Percentiles rank a stretch among this genome's conserved stretches.
Conservation (phyloP, 78 protist genomes). For the Monocercomonoides exilis region DNA sequence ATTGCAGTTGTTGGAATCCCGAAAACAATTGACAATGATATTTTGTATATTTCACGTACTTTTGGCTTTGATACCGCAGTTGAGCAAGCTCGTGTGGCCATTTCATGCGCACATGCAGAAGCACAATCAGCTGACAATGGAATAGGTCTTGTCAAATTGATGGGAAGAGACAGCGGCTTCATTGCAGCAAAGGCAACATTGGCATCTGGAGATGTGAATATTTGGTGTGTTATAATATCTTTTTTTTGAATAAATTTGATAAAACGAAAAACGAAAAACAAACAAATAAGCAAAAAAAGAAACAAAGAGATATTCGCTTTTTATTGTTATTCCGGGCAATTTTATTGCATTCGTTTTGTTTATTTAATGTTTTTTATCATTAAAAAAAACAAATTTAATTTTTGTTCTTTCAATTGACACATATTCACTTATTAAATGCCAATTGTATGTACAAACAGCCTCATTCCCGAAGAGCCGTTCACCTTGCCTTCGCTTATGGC, state of each 20-base stretch:
- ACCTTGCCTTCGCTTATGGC: neutral
- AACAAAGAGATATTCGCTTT: too few relatives aligned
- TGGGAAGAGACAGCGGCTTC: slow-evolving; percentile 12
- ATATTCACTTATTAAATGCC: too few relatives aligned
- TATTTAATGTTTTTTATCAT: too few relatives aligned
- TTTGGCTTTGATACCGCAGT: slow-evolving; percentile 18
- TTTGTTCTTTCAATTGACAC: too few relatives aligned
- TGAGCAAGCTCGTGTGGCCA: neutral
- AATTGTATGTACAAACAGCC: too few relatives aligned
- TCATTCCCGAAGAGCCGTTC: slow-evolving; percentile 9
- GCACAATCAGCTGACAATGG: neutral
- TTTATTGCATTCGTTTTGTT: too few relatives aligned
- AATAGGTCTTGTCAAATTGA: slow-evolving; percentile 6
- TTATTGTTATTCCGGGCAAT: too few relatives aligned
- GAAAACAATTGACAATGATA: slow-evolving; percentile 18
- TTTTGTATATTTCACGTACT: neutral
- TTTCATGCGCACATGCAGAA: neutral
- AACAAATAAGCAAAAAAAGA: too few relatives aligned
- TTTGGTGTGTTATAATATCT: neutral
- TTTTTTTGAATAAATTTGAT: neutral
- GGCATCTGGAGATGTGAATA: slow-evolving; percentile 1
- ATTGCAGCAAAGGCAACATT: neutral
- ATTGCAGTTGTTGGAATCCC: slow-evolving; percentile 7
- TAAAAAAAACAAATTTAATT: too few relatives aligned
- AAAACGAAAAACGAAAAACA: too few relatives aligned